Percentiles rank a stretch among this genome's conserved stretches.
These are phyloP conservation scores for Sclerotinia spermophila DNA, from an alignment of 2,329 filamentous ascomycete genomes.

Conservation along the genomic window DNA sequence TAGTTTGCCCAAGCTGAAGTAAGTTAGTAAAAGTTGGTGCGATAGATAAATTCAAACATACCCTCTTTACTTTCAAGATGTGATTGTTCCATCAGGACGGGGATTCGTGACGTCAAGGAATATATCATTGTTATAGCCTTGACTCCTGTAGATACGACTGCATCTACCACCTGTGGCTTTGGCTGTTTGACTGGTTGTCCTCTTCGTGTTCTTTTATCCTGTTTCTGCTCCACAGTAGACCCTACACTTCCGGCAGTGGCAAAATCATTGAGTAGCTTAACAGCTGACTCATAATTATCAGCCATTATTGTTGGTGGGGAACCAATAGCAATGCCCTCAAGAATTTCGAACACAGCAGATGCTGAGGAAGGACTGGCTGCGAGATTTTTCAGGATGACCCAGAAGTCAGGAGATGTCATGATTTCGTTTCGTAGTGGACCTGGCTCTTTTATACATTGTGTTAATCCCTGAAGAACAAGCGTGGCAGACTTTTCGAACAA, in stretches of 20 bases:
- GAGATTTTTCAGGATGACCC: conserved; percentile 79
- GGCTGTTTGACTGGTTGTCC: conserved; percentile 45
- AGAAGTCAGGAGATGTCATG: conserved; percentile 95
- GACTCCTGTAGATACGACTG: conserved; percentile 70
- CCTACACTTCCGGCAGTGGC: conserved; percentile 76
- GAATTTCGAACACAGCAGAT: conserved; percentile 77
- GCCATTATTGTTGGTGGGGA: conserved; percentile 79
- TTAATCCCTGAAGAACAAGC: conserved; percentile 73
- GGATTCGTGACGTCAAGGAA: conserved; percentile 75
- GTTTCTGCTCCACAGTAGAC: conserved; percentile 64
- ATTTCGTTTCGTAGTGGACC: conserved; percentile 83
- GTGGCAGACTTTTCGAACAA: conserved; percentile 71
- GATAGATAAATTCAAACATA: conserved; percentile 1
- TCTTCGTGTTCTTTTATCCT: conserved; percentile 50
- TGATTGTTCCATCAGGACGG: conserved; percentile 84
- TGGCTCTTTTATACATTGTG: conserved; percentile 73
- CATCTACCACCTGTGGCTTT: conserved; percentile 52
- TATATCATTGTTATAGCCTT: conserved; percentile 81
- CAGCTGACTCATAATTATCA: conserved; percentile 90
- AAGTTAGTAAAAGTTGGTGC: not conserved
- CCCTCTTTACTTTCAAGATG: conserved; percentile 79
- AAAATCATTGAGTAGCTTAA: conserved; percentile 83
- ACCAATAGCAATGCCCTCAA: conserved; percentile 71
- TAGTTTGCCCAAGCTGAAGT: conserved; percentile 83
- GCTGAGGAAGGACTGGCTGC: conserved; percentile 67